Evolutionary conservation across 345 rosid species (phyloP).

Genomic region (Salix viminalis): DNA sequence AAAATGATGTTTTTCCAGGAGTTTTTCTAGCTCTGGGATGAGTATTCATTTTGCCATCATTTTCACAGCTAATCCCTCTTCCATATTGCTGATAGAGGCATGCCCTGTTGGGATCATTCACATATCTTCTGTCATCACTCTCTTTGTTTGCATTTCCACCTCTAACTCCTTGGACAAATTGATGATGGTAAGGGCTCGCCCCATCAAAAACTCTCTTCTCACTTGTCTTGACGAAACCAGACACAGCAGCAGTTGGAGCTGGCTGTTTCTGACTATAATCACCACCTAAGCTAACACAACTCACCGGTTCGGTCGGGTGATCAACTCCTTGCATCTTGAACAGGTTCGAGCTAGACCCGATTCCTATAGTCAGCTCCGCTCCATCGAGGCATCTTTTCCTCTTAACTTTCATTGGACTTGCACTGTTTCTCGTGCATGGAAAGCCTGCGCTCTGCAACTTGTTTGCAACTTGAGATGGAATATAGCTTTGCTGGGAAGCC

Average conservation of each 20-base stretch:
- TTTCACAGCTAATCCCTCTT: neutral
- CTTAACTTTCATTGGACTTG: neutral
- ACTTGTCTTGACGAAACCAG: neutral
- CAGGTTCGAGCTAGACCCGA: neutral
- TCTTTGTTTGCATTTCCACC: neutral
- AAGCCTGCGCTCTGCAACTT: too few species aligned
- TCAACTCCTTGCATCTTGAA: too few species aligned
- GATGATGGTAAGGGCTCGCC: neutral
- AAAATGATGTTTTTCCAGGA: neutral
- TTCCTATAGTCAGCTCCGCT: neutral
- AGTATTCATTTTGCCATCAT: neutral
- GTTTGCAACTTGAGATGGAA: neutral
- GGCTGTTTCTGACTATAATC: neutral
- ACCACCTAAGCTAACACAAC: neutral
- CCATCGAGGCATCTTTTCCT: neutral
- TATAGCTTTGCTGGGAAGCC: neutral
- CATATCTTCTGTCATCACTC: neutral
- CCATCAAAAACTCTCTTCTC: too few species aligned
- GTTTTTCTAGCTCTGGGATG: neutral
- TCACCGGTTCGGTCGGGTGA: neutral
- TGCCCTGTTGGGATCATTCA: neutral
- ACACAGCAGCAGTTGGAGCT: neutral
- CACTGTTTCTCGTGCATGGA: neutral
- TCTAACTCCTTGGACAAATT: neutral
- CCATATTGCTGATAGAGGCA: neutral